Evolutionary conservation across 257 asterid genomes (phyloP).

Genomic region (Przewalskia tangutica): DNA sequence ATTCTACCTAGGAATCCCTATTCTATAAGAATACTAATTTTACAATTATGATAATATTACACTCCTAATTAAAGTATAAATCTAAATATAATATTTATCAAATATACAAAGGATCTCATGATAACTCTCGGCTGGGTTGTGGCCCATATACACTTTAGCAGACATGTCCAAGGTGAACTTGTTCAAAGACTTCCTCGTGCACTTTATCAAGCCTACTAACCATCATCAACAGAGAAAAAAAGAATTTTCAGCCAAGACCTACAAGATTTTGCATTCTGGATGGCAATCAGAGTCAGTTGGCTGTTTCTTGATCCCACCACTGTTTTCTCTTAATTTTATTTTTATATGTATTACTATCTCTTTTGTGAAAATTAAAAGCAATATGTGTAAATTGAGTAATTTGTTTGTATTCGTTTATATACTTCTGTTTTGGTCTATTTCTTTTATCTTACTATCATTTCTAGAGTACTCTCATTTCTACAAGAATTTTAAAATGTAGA

Average conservation of each 20-base stretch:
- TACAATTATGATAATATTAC: no score
- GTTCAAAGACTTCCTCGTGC: background rate
- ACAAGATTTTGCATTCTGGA: background rate
- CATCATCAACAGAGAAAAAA: background rate
- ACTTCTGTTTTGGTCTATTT: no score
- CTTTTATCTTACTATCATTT: no score
- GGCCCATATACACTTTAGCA: no score
- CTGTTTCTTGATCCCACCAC: background rate
- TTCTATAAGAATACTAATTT: no score
- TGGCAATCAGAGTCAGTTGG: background rate
- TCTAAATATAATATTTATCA: no score
- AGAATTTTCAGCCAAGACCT: background rate
- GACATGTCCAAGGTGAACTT: background rate
- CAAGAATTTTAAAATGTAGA: no score
- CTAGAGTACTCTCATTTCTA: background rate
- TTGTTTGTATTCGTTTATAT: no score
- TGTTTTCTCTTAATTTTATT: background rate
- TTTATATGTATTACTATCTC: background rate
- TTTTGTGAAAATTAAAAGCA: background rate
- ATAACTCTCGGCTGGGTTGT: no score
- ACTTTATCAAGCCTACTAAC: background rate
- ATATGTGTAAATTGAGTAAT: background rate
- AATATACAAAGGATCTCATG: no score
- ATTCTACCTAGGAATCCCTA: no score
- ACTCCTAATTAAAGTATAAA: no score